phyloP scores from a whole-genome alignment of 225 moss, liverwort and hornwort species.

The Physcomitrellopsis africana region DNA sequence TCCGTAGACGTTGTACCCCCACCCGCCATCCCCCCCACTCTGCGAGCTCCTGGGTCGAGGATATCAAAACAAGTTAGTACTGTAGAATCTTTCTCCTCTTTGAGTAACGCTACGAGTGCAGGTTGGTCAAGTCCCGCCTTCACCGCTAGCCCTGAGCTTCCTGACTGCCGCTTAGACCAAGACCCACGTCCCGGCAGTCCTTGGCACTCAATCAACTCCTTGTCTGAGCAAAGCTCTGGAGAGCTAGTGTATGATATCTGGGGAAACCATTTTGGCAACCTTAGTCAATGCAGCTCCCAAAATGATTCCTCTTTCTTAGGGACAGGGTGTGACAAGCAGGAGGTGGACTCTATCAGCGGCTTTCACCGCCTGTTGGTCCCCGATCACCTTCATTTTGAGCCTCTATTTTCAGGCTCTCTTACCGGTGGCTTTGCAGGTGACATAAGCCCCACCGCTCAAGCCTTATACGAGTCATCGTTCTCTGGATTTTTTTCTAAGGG shows the following conservation, averaged over 20 bases:
- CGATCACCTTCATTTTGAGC: constrained; percentile 36
- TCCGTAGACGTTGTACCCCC: constrained; percentile 45
- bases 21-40: constrained; percentile 76
- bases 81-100: constrained; percentile 8
- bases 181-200: constrained; percentile 34
- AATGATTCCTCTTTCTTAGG: constrained; percentile 36
- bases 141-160: constrained; percentile 46
- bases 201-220: constrained; percentile 36
- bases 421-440: constrained; percentile 37
- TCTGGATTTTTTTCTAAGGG: constrained; percentile 51
- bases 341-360: constrained; percentile 41
- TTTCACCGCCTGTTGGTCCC: constrained; percentile 62
- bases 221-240: constrained; percentile 54
- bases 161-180: constrained; percentile 27
- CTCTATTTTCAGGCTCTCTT: constrained; percentile 26
- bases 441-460: constrained; percentile 51
- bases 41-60: constrained; percentile 84
- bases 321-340: constrained; percentile 33
- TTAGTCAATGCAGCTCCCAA: constrained; percentile 65
- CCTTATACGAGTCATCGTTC: constrained; percentile 40
- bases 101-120: background rate
- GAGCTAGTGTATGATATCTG: constrained; percentile 79
- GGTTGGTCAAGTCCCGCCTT: constrained; percentile 56
- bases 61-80: constrained; percentile 52
- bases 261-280: constrained; percentile 89